Percentiles rank a stretch among this genome's conserved stretches.
These are phyloP conservation scores for Solanum microdontum DNA, from an alignment of 257 asterid species.

Conservation along the genomic window DNA sequence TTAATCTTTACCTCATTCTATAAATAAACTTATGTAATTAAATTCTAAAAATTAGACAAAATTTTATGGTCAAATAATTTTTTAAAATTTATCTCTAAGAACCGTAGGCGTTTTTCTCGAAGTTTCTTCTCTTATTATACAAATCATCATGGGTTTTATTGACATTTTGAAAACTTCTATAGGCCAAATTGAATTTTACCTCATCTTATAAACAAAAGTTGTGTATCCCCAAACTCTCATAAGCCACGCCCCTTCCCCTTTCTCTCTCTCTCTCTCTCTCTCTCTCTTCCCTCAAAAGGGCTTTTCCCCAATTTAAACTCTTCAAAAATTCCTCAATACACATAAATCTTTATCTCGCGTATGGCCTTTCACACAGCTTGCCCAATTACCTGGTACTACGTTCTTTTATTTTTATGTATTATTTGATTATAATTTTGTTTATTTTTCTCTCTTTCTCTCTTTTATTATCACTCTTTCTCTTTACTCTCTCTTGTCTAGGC, in stretches of 20 bases:
- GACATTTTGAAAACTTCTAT: not conserved
- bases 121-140: not conserved
- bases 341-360: constrained; percentile 12
- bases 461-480: not conserved
- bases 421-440: not conserved
- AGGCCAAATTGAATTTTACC: constrained; percentile 1
- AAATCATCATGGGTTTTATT: not conserved
- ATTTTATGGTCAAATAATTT: not conserved
- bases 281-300: constrained; percentile 7
- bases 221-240: constrained; percentile 5
- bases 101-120: not conserved
- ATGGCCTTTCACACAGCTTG: constrained; percentile 99
- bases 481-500: not conserved
- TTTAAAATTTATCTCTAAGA: not conserved
- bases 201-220: not conserved
- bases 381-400: constrained; percentile 94
- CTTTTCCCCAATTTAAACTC: constrained; percentile 10
- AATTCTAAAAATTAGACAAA: not conserved
- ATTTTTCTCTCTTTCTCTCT: not conserved
- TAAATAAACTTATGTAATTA: not conserved
- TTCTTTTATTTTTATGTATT: not conserved
- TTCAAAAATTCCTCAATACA: constrained; percentile 13
- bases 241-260: not conserved
- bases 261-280: not conserved
- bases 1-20: not conserved